These are phyloP conservation scores for Aureobasidium sp. DNA, from an alignment of 2,329 filamentous ascomycete genomes.

Conservation along the genomic window DNA sequence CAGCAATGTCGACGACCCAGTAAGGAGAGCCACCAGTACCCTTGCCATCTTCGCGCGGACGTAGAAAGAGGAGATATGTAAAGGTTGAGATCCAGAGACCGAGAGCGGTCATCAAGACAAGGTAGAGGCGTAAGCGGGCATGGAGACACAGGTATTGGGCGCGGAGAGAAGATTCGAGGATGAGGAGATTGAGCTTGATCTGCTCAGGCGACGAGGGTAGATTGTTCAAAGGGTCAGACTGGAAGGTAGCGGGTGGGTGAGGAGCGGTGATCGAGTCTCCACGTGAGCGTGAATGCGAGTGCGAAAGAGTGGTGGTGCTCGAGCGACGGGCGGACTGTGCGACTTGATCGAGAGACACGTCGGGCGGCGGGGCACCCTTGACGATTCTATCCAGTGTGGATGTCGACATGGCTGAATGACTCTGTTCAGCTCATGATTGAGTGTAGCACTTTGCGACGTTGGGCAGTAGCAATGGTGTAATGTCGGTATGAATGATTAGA, in stretches of 20 bases:
- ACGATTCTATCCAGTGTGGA: conserved; percentile 72
- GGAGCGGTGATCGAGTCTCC: conserved; percentile 27
- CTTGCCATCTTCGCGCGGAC: conserved; percentile 89
- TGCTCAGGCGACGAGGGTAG: conserved; percentile 88
- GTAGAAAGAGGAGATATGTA: conserved; percentile 83
- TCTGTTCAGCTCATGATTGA: conserved; percentile 1
- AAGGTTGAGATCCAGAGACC: conserved; percentile 77
- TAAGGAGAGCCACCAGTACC: conserved; percentile 91
- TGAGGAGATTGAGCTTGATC: conserved; percentile 96
- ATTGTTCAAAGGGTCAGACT: conserved; percentile 65
- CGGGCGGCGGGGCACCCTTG: conserved; percentile 73
- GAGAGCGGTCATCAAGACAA: conserved; percentile 79
- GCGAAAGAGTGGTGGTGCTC: conserved; percentile 40
- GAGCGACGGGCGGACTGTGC: conserved; percentile 32
- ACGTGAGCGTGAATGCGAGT: conserved; percentile 21
- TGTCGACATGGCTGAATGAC: conserved; percentile 15
- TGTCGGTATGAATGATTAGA: neutral
- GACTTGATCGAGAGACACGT: conserved; percentile 41
- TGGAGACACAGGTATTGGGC: conserved; percentile 88
- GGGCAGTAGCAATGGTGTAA: neutral
- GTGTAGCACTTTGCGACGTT: neutral
- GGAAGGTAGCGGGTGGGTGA: conserved; percentile 29
- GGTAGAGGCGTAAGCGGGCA: conserved; percentile 81
- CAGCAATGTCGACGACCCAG: conserved; percentile 85
- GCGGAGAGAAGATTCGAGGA: conserved; percentile 89